phyloP scores from a whole-genome alignment of 208 protist genomes.

The Leishmania tropica region DNA sequence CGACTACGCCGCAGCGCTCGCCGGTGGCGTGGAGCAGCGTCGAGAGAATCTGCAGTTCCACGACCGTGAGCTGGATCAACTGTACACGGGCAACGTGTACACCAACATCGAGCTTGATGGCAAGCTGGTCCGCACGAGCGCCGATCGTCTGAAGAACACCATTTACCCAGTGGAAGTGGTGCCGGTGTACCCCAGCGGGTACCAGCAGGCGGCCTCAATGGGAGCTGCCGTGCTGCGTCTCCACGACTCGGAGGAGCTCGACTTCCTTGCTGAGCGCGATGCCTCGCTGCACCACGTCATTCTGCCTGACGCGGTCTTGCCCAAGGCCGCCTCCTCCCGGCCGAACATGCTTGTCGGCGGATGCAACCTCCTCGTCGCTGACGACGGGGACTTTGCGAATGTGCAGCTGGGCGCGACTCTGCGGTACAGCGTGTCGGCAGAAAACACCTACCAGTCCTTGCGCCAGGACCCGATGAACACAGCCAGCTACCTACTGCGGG shows the following conservation, averaged over 20 bases:
- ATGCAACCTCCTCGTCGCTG: conserved; percentile 68
- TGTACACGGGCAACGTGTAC: conserved; percentile 42
- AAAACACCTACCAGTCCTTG: conserved; percentile 76
- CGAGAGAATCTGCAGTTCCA: conserved; percentile 64
- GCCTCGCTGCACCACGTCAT: conserved; percentile 59
- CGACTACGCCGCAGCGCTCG: conserved; percentile 28
- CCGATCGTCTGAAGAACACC: conserved; percentile 35
- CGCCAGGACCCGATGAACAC: conserved; percentile 61
- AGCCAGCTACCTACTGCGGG: conserved; percentile 67
- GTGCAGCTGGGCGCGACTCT: conserved; percentile 21
- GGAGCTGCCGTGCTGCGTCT: conserved; percentile 22
- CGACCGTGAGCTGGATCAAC: conserved; percentile 61
- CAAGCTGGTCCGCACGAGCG: conserved; percentile 49
- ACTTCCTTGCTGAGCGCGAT: conserved; percentile 61
- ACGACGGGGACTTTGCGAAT: conserved; percentile 35
- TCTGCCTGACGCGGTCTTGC: conserved; percentile 58
- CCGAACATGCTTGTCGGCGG: conserved; percentile 74
- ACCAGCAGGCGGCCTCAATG: conserved; percentile 31
- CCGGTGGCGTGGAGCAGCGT: conserved; percentile 48
- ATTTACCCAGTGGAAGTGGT: conserved; percentile 81
- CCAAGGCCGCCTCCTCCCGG: conserved; percentile 31
- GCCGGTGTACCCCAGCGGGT: conserved; percentile 69
- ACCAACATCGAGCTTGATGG: conserved; percentile 51
- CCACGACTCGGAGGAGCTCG: conserved; percentile 26
- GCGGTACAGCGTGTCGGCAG: conserved; percentile 51